phyloP scores from a whole-genome alignment of 768 basidiomycete species.

The Mycena olivaceomarginata region DNA sequence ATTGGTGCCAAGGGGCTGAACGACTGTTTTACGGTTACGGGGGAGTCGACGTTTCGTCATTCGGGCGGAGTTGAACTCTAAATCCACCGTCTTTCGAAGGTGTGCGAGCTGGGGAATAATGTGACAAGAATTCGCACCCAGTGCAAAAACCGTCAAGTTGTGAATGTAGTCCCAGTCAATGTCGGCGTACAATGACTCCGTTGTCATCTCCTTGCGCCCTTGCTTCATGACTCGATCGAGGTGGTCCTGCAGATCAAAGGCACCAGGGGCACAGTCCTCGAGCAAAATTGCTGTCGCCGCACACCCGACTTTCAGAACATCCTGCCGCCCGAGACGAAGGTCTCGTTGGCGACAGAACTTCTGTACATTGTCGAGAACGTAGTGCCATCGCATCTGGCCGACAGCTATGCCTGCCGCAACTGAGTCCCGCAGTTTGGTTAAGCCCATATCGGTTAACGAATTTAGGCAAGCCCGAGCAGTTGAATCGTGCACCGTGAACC shows the following conservation, averaged over 20 bases:
- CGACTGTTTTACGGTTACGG: conserved; percentile 39
- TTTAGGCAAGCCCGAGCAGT: conserved; percentile 30
- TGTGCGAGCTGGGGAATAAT: no score
- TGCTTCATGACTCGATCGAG: conserved; percentile 39
- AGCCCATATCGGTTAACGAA: conserved; percentile 36
- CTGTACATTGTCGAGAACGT: not conserved
- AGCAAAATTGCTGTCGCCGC: conserved; percentile 44
- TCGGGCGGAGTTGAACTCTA: conserved; percentile 34
- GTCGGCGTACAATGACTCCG: conserved; percentile 35
- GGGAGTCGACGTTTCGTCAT: conserved; percentile 47
- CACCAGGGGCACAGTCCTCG: conserved; percentile 6
- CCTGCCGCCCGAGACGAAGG: conserved; percentile 38
- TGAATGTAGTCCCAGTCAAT: conserved; percentile 47
- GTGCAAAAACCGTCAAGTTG: conserved; percentile 6
- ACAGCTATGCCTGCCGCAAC: conserved; percentile 27
- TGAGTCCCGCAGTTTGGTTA: conserved; percentile 22
- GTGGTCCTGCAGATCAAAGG: conserved; percentile 28
- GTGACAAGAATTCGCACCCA: no score
- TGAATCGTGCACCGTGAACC: conserved; percentile 46
- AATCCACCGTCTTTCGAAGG: conserved; percentile 40
- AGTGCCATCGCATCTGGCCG: conserved; percentile 34
- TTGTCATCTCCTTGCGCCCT: conserved; percentile 43
- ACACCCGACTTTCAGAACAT: conserved; percentile 49
- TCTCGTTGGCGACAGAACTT: conserved; percentile 18
- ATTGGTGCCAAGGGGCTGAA: conserved; percentile 50